Evolutionary conservation across 306 rosid species (phyloP).

Genomic region (Sicyos baderoa): DNA sequence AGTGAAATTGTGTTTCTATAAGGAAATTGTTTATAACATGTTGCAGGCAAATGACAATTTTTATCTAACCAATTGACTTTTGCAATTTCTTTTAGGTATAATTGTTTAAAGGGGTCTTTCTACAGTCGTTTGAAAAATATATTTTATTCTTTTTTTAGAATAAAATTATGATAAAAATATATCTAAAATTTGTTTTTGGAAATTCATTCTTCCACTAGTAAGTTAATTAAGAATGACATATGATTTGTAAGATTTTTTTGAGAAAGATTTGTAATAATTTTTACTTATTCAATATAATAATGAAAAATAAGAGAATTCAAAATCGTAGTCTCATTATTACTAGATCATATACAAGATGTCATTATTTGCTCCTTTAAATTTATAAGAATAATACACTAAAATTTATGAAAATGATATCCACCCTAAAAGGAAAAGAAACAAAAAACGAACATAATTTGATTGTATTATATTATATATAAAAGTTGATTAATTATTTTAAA

Average conservation of each 20-base stretch:
- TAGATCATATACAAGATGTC: too few relatives aligned
- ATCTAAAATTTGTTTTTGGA: background rate
- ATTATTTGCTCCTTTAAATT: background rate
- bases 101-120: background rate
- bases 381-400: background rate
- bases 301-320: too few relatives aligned
- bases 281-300: too few relatives aligned
- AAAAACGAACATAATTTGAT: background rate
- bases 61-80: background rate
- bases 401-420: background rate
- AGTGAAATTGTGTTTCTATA: too few relatives aligned
- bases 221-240: background rate
- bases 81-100: background rate
- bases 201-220: background rate
- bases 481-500: too few relatives aligned
- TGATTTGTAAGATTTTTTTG: background rate
- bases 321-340: too few relatives aligned
- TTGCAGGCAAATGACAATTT: background rate
- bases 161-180: background rate
- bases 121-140: background rate
- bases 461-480: background rate
- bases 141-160: background rate
- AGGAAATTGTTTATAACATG: background rate
- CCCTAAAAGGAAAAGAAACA: too few relatives aligned
- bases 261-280: background rate